A percentile compares a stretch with the other conserved stretches of the same genome.
These are phyloP conservation scores for Colletotrichum sojae DNA, from an alignment of 2,329 filamentous ascomycete species.

Conservation along the genomic window DNA sequence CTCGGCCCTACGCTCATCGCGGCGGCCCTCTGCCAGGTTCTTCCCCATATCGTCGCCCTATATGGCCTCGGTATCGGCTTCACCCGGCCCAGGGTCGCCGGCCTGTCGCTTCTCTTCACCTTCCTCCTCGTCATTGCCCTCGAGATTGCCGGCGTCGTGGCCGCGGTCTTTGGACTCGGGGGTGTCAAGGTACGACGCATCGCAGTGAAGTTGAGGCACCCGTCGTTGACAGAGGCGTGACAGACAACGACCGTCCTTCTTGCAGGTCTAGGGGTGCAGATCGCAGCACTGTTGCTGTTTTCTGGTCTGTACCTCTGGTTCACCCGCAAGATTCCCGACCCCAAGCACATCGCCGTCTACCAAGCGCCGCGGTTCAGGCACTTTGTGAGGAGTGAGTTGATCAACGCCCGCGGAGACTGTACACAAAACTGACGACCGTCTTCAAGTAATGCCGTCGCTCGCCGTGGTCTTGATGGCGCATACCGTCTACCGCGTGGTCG, in stretches of 20 bases:
- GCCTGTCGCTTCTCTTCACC: conserved; percentile 50
- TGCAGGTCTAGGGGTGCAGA: conserved; percentile 61
- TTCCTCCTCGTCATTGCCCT: conserved; percentile 52
- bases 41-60: conserved; percentile 62
- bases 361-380: conserved; percentile 57
- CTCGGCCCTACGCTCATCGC: conserved; percentile 63
- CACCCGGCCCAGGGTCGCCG: conserved; percentile 52
- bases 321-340: conserved; percentile 56
- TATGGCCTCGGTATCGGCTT: conserved; percentile 61
- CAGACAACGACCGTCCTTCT: conserved; percentile 57
- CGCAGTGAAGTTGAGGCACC: background rate
- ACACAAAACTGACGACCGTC: background rate
- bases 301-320: conserved; percentile 58
- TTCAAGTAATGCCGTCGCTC: conserved; percentile 54
- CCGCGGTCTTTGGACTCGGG: conserved; percentile 53
- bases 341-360: conserved; percentile 57
- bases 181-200: conserved; percentile 28
- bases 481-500: conserved; percentile 57
- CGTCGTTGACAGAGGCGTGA: conserved; percentile 35
- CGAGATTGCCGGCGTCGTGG: conserved; percentile 47
- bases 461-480: conserved; percentile 56
- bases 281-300: conserved; percentile 56
- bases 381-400: conserved; percentile 60
- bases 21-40: conserved; percentile 58
- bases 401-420: too few relatives aligned